Conservation (phyloP, 306 rosid genomes). For the Vigna hirtella region DNA sequence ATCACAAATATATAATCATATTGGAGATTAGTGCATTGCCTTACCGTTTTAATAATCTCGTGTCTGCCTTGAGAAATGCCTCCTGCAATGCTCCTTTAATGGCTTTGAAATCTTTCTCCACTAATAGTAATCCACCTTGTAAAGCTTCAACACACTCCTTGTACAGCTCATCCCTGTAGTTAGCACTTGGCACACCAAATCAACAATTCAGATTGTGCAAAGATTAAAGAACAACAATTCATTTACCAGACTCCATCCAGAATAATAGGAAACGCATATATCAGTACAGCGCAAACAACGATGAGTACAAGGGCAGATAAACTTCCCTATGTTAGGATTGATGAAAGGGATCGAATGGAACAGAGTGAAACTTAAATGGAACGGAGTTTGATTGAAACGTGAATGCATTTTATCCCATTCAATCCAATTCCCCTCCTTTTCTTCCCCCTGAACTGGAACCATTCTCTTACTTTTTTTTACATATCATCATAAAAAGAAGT, state of each 20-base stretch:
- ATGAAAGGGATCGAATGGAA: not conserved
- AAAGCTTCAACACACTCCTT: slow-evolving; percentile 83
- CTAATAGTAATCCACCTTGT: slow-evolving; percentile 76
- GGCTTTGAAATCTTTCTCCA: slow-evolving; percentile 62
- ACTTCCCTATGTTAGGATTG: not conserved
- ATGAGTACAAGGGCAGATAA: not conserved
- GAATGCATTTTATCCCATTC: not conserved
- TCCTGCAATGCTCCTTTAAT: slow-evolving; percentile 70
- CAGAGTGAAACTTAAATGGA: not conserved
- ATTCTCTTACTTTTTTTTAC: not conserved
- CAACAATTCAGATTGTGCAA: slow-evolving; percentile 33
- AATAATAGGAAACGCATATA: not conserved
- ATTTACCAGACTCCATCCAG: slow-evolving; percentile 7
- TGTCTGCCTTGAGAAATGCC: slow-evolving; percentile 78
- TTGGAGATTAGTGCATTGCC: slow-evolving; percentile 30
- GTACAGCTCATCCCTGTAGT: slow-evolving; percentile 86
- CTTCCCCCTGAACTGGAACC: not conserved
- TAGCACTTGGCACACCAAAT: slow-evolving; percentile 44
- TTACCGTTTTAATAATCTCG: slow-evolving; percentile 72
- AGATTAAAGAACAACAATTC: slow-evolving; percentile 20
- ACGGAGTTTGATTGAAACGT: too few relatives aligned
- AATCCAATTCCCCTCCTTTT: not conserved
- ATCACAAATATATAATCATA: too few relatives aligned
- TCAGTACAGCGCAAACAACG: too few relatives aligned
- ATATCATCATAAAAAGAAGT: not conserved